Evolutionary conservation across 2,329 filamentous ascomycete species (phyloP).

Genomic region (Fusarium pilosicola): DNA sequence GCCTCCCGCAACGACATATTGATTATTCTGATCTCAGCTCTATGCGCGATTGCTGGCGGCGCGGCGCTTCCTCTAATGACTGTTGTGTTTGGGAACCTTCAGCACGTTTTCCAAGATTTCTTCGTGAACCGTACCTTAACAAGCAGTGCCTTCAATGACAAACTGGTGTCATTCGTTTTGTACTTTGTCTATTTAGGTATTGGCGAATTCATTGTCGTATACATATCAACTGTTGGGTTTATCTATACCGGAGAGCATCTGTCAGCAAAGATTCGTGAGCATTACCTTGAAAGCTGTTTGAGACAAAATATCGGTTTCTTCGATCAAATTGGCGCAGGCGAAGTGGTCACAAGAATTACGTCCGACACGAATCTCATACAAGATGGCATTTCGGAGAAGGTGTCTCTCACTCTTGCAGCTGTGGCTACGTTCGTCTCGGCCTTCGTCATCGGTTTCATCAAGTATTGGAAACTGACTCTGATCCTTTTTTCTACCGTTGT

Average conservation of each 20-base stretch:
- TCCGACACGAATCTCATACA: conserved; percentile 94
- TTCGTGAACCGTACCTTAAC: conserved; percentile 56
- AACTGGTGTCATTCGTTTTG: conserved; percentile 72
- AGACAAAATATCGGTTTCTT: conserved; percentile 92
- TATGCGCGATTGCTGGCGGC: conserved; percentile 77
- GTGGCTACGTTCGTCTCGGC: conserved; percentile 86
- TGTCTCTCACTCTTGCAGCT: conserved; percentile 79
- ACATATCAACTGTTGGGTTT: conserved; percentile 86
- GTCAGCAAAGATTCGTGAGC: conserved; percentile 79
- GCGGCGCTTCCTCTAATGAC: conserved; percentile 84
- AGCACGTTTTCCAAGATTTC: conserved; percentile 75
- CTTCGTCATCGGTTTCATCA: conserved; percentile 89
- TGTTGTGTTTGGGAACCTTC: conserved; percentile 80
- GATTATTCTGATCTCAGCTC: conserved; percentile 68
- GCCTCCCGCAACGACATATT: conserved; percentile 71
- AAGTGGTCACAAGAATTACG: conserved; percentile 94
- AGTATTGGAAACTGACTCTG: conserved; percentile 92
- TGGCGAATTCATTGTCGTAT: conserved; percentile 78
- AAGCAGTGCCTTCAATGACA: conserved; percentile 65
- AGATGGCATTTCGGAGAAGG: conserved; percentile 92
- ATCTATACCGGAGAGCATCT: conserved; percentile 88
- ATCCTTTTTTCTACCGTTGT: conserved; percentile 86
- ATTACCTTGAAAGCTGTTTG: conserved; percentile 86
- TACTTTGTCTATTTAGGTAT: conserved; percentile 90
- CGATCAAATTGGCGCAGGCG: conserved; percentile 90